Percentiles rank a stretch among this genome's conserved stretches.
Evolutionary conservation across 2,329 filamentous ascomycete genomes (phyloP).

Genomic region (Tolypocladium ovalisporum): DNA sequence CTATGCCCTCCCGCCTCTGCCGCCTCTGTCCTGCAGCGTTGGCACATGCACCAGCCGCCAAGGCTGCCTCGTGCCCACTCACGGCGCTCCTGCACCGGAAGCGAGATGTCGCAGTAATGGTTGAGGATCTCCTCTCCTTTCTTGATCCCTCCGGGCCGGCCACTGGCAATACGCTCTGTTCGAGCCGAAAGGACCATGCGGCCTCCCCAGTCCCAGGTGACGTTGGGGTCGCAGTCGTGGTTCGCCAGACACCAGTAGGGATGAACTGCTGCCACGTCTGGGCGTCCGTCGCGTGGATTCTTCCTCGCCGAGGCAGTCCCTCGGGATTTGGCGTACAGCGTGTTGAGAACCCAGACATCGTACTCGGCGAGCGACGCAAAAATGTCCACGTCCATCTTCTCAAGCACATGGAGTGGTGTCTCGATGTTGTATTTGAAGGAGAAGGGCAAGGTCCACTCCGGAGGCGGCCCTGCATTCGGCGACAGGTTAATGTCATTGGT

Average conservation of each 20-base stretch:
- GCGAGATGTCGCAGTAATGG: slow-evolving; percentile 82
- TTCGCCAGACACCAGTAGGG: slow-evolving; percentile 95
- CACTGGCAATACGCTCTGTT: slow-evolving; percentile 43
- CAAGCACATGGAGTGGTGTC: slow-evolving; percentile 63
- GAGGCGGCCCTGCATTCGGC: slow-evolving; percentile 43
- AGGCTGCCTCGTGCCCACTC: slow-evolving; percentile 85
- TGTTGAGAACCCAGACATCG: slow-evolving; percentile 81
- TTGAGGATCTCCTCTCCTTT: slow-evolving; percentile 79
- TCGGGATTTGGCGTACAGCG: slow-evolving; percentile 83
- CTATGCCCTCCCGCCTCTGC: slow-evolving; percentile 8
- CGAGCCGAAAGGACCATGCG: slow-evolving; percentile 61
- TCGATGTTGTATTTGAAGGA: slow-evolving; percentile 68
- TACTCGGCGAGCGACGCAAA: slow-evolving; percentile 48
- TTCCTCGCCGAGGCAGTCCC: slow-evolving; percentile 84
- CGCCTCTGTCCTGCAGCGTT: slow-evolving; percentile 67
- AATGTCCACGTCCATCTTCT: slow-evolving; percentile 77
- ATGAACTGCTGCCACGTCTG: slow-evolving; percentile 87
- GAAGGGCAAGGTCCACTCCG: slow-evolving; percentile 62
- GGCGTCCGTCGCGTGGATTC: slow-evolving; percentile 64
- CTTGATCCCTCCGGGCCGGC: slow-evolving; percentile 49
- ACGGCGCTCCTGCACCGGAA: slow-evolving; percentile 68
- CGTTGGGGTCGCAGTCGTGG: slow-evolving; percentile 91
- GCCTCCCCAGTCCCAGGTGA: slow-evolving; percentile 86
- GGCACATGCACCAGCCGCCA: slow-evolving; percentile 81
- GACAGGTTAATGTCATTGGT: slow-evolving; percentile 43